Conservation (phyloP, 495 filamentous ascomycete species). For the Penicillium argentinense region DNA sequence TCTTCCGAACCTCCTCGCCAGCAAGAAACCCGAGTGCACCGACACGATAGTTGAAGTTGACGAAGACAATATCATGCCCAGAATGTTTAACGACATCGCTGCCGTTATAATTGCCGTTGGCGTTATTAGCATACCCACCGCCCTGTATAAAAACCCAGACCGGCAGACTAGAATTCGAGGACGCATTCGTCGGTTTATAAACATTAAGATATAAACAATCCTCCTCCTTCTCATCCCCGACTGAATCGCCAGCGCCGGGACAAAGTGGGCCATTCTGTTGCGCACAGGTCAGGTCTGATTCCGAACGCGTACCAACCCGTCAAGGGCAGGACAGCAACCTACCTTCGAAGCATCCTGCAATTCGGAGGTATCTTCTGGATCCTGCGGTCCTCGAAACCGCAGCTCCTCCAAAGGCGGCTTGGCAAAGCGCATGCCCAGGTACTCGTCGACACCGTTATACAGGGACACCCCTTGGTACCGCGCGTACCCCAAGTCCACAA, state of each 20-base stretch:
- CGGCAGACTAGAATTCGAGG: slow-evolving; percentile 50
- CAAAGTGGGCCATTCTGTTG: slow-evolving; percentile 42
- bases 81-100: slow-evolving; percentile 55
- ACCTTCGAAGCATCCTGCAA: slow-evolving; percentile 43
- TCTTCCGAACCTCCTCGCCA: slow-evolving; percentile 51
- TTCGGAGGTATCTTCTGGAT: slow-evolving; percentile 36
- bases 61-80: slow-evolving; percentile 54
- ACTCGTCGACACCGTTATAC: slow-evolving; percentile 51
- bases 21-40: slow-evolving; percentile 70
- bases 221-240: slow-evolving; percentile 49
- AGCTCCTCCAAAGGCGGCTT: slow-evolving; percentile 52
- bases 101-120: slow-evolving; percentile 66
- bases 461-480: slow-evolving; percentile 35
- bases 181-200: slow-evolving; percentile 60
- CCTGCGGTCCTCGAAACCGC: slow-evolving; percentile 53
- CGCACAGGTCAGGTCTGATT: slow-evolving; percentile 2
- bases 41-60: slow-evolving; percentile 78
- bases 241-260: slow-evolving; percentile 19
- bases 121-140: slow-evolving; percentile 62
- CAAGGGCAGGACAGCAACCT: background rate
- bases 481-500: slow-evolving; percentile 40
- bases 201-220: slow-evolving; percentile 74
- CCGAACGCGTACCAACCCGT: background rate
- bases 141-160: slow-evolving; percentile 74
- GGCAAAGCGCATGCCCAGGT: slow-evolving; percentile 61